Evolutionary conservation across 768 basidiomycete genomes (phyloP).

Genomic region (Naganishia friedmannii): DNA sequence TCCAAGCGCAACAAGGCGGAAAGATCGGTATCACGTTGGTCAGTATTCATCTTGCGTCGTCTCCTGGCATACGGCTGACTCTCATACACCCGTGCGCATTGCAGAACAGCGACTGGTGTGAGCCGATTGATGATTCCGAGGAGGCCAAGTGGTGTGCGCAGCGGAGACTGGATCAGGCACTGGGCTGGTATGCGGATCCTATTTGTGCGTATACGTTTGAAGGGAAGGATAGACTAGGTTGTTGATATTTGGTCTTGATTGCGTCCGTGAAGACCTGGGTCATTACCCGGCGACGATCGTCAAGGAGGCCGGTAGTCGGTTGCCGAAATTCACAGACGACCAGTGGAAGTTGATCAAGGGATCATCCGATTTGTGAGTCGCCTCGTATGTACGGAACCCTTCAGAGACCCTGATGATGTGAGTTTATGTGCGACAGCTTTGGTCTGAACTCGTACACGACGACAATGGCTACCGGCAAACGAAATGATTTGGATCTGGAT

Average conservation of each 20-base stretch:
- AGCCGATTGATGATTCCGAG: conserved; percentile 15
- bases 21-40: conserved; percentile 76
- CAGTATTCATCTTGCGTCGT: conserved; percentile 58
- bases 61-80: not conserved
- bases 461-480: conserved; percentile 20
- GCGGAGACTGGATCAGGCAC: conserved; percentile 68
- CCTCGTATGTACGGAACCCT: no score
- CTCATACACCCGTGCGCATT: conserved; percentile 13
- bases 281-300: conserved; percentile 59
- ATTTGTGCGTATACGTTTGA: conserved; percentile 45
- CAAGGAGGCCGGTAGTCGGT: conserved; percentile 31
- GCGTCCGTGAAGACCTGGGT: conserved; percentile 58
- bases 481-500: conserved; percentile 8
- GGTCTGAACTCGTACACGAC: conserved; percentile 32
- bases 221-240: not conserved
- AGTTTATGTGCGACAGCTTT: conserved; percentile 3
- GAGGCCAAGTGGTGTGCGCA: conserved; percentile 68
- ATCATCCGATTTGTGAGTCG: conserved; percentile 43
- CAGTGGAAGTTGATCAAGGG: conserved; percentile 46
- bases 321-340: conserved; percentile 42
- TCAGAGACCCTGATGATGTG: not conserved
- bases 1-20: conserved; percentile 64
- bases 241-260: conserved; percentile 56
- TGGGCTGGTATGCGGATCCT: conserved; percentile 55
- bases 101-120: conserved; percentile 32